phyloP scores from a whole-genome alignment of 2,329 filamentous ascomycete genomes.

The Colletotrichum costaricense region DNA sequence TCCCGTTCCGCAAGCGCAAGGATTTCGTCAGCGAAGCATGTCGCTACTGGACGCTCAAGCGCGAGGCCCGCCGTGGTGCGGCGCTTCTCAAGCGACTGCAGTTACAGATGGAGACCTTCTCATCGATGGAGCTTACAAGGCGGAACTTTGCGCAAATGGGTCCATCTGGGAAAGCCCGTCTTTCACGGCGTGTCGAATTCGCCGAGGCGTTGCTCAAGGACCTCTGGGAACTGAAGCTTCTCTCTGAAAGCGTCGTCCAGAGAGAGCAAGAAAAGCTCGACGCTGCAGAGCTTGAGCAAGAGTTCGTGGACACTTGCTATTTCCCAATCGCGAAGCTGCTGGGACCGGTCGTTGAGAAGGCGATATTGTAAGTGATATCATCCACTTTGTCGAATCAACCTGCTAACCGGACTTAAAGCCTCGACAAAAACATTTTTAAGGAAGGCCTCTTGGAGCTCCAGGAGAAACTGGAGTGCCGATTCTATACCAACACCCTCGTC shows the following conservation, averaged over 20 bases:
- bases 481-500: conserved; percentile 67
- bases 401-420: conserved; percentile 60
- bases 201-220: conserved; percentile 81
- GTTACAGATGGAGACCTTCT: conserved; percentile 94
- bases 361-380: conserved; percentile 75
- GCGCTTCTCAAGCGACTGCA: conserved; percentile 93
- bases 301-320: conserved; percentile 89
- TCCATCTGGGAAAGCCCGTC: conserved; percentile 79
- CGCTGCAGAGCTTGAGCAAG: conserved; percentile 79
- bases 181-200: conserved; percentile 89
- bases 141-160: conserved; percentile 98
- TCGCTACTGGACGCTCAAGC: conserved; percentile 97
- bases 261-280: conserved; percentile 84
- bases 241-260: conserved; percentile 78
- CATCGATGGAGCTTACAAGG: conserved; percentile 95
- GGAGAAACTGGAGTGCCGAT: conserved; percentile 63
- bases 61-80: conserved; percentile 90
- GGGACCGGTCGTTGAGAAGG: conserved; percentile 82
- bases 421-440: conserved; percentile 73
- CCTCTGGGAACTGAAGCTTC: conserved; percentile 77
- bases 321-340: conserved; percentile 87
- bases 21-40: conserved; percentile 94
- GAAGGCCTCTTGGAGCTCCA: conserved; percentile 62
- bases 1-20: conserved; percentile 84
- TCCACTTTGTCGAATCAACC: conserved; percentile 28